Base-by-base conservation (phyloP, 1,284 basidiomycete species). In the Coniferiporia sulphurascens region DNA sequence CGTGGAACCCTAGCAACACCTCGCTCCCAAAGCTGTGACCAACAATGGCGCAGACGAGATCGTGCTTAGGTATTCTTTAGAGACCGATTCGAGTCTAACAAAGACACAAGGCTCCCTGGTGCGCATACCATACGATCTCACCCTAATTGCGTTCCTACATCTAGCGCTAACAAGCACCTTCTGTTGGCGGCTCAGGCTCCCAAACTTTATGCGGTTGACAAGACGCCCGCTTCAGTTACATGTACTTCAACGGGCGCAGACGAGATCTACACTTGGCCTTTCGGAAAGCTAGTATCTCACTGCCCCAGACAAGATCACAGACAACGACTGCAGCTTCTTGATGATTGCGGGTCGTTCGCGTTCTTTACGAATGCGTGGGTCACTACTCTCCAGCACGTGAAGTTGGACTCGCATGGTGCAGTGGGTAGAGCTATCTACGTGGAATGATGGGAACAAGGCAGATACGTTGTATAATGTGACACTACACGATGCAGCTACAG, bases 331-430 rank as follows among this genome's bases (percentile, higher is more conserved):
- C 50, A 69, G 70, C 5, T 65, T 69, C 49, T 68, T 65, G 4
- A 62, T 70, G 70, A 67, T 7, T 58, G 66, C 32, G 70, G 69
- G 2, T 51, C 66, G 3, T 69, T 66, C 48, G 58, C n/a, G n/a
- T 17, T 4, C 71, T 69, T 51, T 35, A 48, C 66, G 9, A 69
- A 69, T 1, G 45, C 63, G 44, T 78, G 76, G 77, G 70, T 67
- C 13, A 72, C 71, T 1, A 68, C 78, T 38, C 66, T 72, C 4
- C 70, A 76, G 59, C 65, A 74, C 45, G 66, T 78, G 72, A 71
- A n/a, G 63, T 65, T 78, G 52, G 78, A 78, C 67, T 70, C 72
- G 48, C 65, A 69, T 22, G 73, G 73, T 5, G 59, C 64, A 48
- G 64, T 69, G 6, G 64, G 70, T 49, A 52, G 57, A 5, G 27